Evolutionary conservation across 1,284 basidiomycete genomes (phyloP).

Genomic region (Ganoderma lucidum): DNA sequence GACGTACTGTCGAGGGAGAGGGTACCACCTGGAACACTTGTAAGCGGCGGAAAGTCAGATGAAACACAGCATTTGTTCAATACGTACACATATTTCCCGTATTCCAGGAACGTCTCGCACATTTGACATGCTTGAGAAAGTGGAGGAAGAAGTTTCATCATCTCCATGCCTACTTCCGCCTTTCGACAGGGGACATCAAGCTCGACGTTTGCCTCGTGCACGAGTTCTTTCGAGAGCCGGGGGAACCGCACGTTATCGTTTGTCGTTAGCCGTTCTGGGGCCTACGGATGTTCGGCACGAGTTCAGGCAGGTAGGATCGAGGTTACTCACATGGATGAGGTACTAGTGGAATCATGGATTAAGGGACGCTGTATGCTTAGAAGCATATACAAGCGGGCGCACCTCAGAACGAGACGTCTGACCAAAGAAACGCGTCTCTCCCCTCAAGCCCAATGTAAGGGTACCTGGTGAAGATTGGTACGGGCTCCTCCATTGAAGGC

Average conservation of each 20-base stretch:
- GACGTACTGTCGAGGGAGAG: conserved; percentile 45
- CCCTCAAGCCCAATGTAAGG: conserved; percentile 60
- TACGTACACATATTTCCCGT: conserved; percentile 56
- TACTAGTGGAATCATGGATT: conserved; percentile 46
- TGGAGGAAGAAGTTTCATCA: conserved; percentile 55
- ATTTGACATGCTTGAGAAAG: conserved; percentile 61
- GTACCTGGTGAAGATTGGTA: conserved; percentile 54
- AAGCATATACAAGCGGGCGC: conserved; percentile 29
- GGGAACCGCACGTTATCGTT: conserved; percentile 26
- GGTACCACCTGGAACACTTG: conserved; percentile 35
- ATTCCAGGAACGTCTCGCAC: conserved; percentile 62
- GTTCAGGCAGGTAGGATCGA: too few species aligned
- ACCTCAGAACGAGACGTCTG: conserved; percentile 73
- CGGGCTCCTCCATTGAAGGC: neutral
- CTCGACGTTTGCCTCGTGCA: conserved; percentile 40
- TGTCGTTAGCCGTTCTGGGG: conserved; percentile 29
- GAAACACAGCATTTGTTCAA: conserved; percentile 25
- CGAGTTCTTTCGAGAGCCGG: conserved; percentile 34
- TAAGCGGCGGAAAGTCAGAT: neutral
- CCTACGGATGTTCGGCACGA: conserved; percentile 18
- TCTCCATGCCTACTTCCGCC: conserved; percentile 46
- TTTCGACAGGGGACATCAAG: conserved; percentile 43
- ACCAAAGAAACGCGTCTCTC: conserved; percentile 65
- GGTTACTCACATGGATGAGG: conserved; percentile 54
- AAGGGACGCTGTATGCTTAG: neutral